phyloP scores from a whole-genome alignment of 192 early-diverging fungal genomes.

The Linnemannia exigua region DNA sequence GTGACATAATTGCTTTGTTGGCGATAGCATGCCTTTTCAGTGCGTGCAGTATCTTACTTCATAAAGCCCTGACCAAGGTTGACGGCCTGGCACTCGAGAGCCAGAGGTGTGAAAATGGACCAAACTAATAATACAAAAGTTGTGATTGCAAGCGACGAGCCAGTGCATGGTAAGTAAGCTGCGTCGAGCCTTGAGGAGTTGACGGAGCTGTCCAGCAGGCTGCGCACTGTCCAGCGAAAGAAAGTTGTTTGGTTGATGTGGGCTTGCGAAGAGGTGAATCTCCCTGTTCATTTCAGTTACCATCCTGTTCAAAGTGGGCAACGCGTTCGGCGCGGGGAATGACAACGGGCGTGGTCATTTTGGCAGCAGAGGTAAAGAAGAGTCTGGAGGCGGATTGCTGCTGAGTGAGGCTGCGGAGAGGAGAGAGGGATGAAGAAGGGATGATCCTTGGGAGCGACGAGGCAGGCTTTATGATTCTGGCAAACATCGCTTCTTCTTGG shows the following conservation, averaged over 20 bases:
- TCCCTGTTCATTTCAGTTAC: slow-evolving; percentile 33
- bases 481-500: slow-evolving; percentile 14
- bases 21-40: not conserved
- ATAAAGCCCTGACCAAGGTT: slow-evolving; percentile 94
- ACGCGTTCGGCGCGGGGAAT: slow-evolving; percentile 60
- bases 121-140: slow-evolving; percentile 64
- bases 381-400: not conserved
- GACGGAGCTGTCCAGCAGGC: not conserved
- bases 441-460: not conserved
- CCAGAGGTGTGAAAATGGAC: slow-evolving; percentile 91
- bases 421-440: slow-evolving; percentile 19
- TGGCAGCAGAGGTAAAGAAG: slow-evolving; percentile 16
- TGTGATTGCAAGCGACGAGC: not conserved
- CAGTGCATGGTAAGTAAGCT: no score
- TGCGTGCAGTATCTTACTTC: slow-evolving; percentile 60
- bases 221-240: not conserved
- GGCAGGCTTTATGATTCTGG: slow-evolving; percentile 34
- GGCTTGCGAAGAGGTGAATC: not conserved
- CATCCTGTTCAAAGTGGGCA: slow-evolving; percentile 69
- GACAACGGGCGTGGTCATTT: slow-evolving; percentile 16
- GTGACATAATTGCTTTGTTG: not conserved
- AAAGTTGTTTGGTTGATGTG: not conserved
- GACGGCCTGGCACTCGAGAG: slow-evolving; percentile 86
- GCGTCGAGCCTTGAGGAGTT: no score
- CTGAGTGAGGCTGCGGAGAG: not conserved